These are phyloP conservation scores for Baorangia bicolor DNA, from an alignment of 768 basidiomycete species.

Conservation along the genomic window DNA sequence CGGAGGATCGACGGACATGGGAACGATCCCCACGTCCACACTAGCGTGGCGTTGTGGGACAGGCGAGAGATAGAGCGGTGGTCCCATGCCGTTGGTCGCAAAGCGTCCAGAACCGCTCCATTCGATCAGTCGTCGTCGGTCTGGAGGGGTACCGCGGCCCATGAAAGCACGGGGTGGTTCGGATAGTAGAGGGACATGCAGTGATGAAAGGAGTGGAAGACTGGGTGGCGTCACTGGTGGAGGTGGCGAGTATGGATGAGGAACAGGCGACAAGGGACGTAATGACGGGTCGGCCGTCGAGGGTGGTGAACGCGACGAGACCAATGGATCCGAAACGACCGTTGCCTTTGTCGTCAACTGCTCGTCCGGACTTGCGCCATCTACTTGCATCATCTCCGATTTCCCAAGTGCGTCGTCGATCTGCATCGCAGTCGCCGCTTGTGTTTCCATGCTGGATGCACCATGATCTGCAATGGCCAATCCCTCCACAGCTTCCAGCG, in stretches of 20 bases:
- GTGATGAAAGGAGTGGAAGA: conserved; percentile 28
- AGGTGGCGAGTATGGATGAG: conserved; percentile 5
- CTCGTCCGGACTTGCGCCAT: not conserved
- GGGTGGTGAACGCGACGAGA: not conserved
- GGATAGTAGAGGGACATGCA: conserved; percentile 33
- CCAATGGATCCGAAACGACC: not conserved
- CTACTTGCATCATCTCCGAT: not conserved
- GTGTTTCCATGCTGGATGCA: not conserved
- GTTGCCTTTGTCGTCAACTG: not conserved
- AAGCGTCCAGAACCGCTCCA: conserved; percentile 28
- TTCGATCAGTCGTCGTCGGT: conserved; percentile 28
- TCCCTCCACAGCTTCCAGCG: conserved; percentile 13
- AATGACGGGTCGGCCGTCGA: not conserved
- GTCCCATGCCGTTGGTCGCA: conserved; percentile 20
- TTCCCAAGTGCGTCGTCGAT: not conserved
- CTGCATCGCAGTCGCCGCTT: not conserved
- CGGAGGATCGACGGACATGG: conserved; percentile 19
- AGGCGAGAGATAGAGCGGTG: conserved; percentile 26
- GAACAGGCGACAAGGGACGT: conserved; percentile 4
- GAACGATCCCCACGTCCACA: conserved; percentile 16
- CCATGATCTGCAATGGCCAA: conserved; percentile 7
- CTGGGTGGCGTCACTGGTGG: conserved; percentile 3
- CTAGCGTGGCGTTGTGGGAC: conserved; percentile 20
- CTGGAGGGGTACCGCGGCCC: conserved; percentile 35
- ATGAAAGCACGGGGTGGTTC: conserved; percentile 35